These are phyloP conservation scores for Metschnikowia henanensis DNA, from an alignment of 805 yeast species.

Conservation along the genomic window DNA sequence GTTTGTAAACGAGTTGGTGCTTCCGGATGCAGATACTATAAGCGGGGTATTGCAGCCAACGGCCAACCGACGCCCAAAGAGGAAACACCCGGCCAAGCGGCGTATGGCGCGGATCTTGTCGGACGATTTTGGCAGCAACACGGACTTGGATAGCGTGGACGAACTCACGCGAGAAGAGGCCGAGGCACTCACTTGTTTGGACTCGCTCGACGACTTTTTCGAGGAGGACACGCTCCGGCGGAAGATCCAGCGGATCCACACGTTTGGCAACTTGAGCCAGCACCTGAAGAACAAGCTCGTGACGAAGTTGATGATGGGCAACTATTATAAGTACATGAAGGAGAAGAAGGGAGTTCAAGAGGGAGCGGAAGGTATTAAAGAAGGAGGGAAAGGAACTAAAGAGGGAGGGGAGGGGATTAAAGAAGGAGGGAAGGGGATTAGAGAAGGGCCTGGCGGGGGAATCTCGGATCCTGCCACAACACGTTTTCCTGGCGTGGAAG, in stretches of 20 bases:
- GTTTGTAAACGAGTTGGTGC: conserved; percentile 50
- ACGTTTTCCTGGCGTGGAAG: no score
- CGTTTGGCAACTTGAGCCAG: conserved; percentile 37
- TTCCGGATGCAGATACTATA: conserved; percentile 40
- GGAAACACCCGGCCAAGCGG: neutral
- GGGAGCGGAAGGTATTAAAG: no score
- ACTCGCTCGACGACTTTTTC: conserved; percentile 36
- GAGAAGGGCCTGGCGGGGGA: neutral
- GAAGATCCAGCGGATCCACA: conserved; percentile 49
- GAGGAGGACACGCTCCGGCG: conserved; percentile 43
- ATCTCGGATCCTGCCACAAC: no score
- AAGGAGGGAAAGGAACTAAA: neutral
- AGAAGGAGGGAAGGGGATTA: neutral
- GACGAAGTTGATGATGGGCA: conserved; percentile 68
- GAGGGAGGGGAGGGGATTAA: neutral
- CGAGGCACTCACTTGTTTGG: conserved; percentile 35
- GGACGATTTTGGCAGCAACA: conserved; percentile 15
- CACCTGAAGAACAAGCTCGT: conserved; percentile 49
- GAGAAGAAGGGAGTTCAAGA: conserved; percentile 4
- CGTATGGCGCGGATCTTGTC: conserved; percentile 13
- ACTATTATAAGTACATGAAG: conserved; percentile 51
- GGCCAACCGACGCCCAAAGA: conserved; percentile 12
- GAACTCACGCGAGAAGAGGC: conserved; percentile 38
- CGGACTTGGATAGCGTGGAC: conserved; percentile 26
- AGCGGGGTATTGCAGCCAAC: conserved; percentile 7